Conservation (phyloP, 75 land plant species). For the Sequoia sempervirens region DNA sequence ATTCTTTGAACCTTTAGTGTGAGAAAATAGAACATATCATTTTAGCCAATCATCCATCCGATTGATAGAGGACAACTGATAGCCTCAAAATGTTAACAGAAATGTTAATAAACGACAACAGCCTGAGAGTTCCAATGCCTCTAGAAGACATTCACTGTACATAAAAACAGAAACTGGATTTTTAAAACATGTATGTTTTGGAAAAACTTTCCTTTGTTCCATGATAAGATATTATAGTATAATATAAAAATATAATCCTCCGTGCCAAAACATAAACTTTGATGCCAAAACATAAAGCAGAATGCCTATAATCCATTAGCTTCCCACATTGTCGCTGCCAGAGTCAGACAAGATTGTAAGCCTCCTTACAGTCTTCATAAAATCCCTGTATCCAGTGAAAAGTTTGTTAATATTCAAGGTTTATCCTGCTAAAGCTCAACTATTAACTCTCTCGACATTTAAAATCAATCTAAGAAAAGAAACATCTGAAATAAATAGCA, state of each 20-base stretch:
- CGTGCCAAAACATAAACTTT: neutral
- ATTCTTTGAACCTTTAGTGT: neutral
- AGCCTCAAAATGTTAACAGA: neutral
- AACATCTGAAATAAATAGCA: neutral
- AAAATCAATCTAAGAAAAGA: neutral
- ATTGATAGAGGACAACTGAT: neutral
- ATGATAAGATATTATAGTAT: neutral
- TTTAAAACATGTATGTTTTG: neutral
- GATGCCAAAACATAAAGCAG: neutral
- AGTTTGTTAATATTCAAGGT: neutral
- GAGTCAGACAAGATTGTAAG: constrained; percentile 39
- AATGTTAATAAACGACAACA: neutral
- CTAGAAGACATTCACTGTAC: neutral
- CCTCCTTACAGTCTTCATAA: constrained; percentile 41
- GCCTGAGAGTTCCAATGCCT: neutral
- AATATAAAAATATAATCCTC: neutral
- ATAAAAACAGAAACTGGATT: neutral
- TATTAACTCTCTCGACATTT: neutral
- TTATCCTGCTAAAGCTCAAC: neutral
- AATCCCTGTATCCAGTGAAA: constrained; percentile 33
- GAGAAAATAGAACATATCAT: neutral
- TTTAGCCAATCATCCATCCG: constrained; percentile 7
- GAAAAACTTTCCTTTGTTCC: neutral
- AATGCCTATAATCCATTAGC: constrained; percentile 2
- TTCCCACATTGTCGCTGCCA: constrained; percentile 34